Evolutionary conservation across 2,329 filamentous ascomycete species (phyloP).

Genomic region (Claviceps cyperi): DNA sequence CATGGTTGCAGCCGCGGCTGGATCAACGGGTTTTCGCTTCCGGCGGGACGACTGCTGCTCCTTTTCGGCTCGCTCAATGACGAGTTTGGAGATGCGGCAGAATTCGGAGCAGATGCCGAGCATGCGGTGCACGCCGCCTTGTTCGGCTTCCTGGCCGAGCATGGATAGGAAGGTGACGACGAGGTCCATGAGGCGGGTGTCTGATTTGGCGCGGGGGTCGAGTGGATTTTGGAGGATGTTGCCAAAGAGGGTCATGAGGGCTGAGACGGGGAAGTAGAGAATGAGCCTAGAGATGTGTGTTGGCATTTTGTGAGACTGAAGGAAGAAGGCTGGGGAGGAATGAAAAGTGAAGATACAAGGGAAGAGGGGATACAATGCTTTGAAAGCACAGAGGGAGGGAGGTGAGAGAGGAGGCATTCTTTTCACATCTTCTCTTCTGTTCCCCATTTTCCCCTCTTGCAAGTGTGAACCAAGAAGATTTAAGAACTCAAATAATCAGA

Average conservation of each 20-base stretch:
- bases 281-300: constrained; percentile 47
- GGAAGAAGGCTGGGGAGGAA: neutral
- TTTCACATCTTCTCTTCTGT: too few species aligned
- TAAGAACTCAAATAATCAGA: neutral
- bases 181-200: constrained; percentile 79
- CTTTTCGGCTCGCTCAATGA: constrained; percentile 82
- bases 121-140: constrained; percentile 86
- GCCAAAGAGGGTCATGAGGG: constrained; percentile 86
- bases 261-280: constrained; percentile 90
- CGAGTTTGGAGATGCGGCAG: constrained; percentile 78
- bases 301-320: neutral
- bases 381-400: neutral
- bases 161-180: constrained; percentile 87
- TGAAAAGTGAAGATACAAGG: neutral
- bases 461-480: neutral
- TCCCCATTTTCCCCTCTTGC: too few species aligned
- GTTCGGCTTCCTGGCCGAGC: constrained; percentile 77
- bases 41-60: constrained; percentile 66
- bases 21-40: constrained; percentile 52
- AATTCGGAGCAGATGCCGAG: constrained; percentile 91
- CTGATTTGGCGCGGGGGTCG: constrained; percentile 74
- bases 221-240: constrained; percentile 93
- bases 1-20: constrained; percentile 5
- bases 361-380: neutral
- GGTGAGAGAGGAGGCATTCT: neutral